Base-by-base conservation (phyloP, 1,139 yeast genomes). In the Suhomyces terraborum region DNA sequence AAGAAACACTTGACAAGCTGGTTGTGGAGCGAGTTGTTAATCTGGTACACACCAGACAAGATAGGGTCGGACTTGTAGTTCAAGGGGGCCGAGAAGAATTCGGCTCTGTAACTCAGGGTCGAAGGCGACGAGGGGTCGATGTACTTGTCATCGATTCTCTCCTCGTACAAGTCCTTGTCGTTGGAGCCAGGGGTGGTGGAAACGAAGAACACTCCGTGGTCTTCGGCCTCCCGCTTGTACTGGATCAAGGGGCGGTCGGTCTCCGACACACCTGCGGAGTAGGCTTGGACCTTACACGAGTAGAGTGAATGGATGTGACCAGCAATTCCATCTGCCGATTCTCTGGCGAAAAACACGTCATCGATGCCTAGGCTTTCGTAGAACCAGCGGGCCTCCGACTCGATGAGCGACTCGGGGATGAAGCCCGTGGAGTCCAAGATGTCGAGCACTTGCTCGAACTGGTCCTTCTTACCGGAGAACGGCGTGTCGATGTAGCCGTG, bases 201-300 rank as follows among this genome's bases (percentile, higher is more conserved):
- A 60, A 88, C 96, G 61, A 93, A 88, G 65, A 86, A 93, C 20
- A 89, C 95, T 1, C 96, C 97, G 58, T 89, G 96, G 60, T 86
- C 93, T 13, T 80, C 85, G 37, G 80, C 78, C 62, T 87, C 94
- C 47, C 88, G 74, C 59, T 78, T 80, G 61, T 87, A 84, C 46
- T 83, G 87, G 53, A 88, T 82, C 52, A 81, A 77, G 12, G 88
- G 80, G 41, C 53, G 56, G 26, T 50, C 57, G 33, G 50, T 49
- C 18, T 51, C 53, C 33, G 58, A 60, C 25, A 43, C 41, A 31
- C 57, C 51, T 13, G 61, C 55, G n/a, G 75, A 61, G 62, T 76
- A 88, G 12, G 97, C 95, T 53, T 93, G 94, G 43, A 93, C 80
- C 63, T 93, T 93, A 48, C 97, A 93, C 29, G 96, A 88, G 64